phyloP scores from a whole-genome alignment of 495 filamentous ascomycete genomes.

The Penicillium pancosmium region DNA sequence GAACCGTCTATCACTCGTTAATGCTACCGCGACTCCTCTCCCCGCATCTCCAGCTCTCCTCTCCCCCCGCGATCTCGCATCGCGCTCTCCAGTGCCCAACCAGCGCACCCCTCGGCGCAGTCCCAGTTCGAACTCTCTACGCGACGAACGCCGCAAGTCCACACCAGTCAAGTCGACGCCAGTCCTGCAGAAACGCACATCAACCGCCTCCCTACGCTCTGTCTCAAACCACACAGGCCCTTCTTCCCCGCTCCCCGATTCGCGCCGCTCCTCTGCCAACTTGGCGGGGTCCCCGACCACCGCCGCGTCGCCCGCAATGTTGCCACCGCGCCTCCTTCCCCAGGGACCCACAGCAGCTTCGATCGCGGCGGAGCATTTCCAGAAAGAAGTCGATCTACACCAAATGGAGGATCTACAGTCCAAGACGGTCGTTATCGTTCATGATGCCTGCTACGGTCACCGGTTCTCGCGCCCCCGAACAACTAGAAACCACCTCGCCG shows the following conservation, averaged over 20 bases:
- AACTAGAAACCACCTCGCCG: conserved; percentile 61
- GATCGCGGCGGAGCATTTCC: conserved; percentile 71
- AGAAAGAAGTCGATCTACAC: conserved; percentile 67
- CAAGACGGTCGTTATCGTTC: conserved; percentile 78
- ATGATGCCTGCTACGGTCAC: conserved; percentile 94
- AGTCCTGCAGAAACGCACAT: conserved; percentile 49
- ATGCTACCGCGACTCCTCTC: conserved; percentile 45
- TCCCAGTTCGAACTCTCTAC: conserved; percentile 54
- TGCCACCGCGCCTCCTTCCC: conserved; percentile 28
- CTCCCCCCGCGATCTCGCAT: conserved; percentile 33
- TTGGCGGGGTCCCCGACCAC: conserved; percentile 41
- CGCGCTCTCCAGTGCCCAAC: conserved; percentile 26
- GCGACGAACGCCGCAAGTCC: conserved; percentile 49
- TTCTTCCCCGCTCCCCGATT: conserved; percentile 37
- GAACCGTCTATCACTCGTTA: conserved; percentile 49
- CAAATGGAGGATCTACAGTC: conserved; percentile 52
- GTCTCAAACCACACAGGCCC: conserved; percentile 29
- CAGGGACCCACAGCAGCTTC: conserved; percentile 60
- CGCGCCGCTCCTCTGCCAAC: conserved; percentile 52
- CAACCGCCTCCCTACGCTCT: conserved; percentile 47
- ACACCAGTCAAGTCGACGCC: conserved; percentile 43
- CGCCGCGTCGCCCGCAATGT: conserved; percentile 30
- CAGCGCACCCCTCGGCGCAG: conserved; percentile 47
- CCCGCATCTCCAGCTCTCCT: conserved; percentile 48
- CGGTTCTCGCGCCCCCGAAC: conserved; percentile 81